These are phyloP conservation scores for Calamus simplicifolius DNA, from an alignment of 176 grass and related monocot species.

Conservation along the genomic window DNA sequence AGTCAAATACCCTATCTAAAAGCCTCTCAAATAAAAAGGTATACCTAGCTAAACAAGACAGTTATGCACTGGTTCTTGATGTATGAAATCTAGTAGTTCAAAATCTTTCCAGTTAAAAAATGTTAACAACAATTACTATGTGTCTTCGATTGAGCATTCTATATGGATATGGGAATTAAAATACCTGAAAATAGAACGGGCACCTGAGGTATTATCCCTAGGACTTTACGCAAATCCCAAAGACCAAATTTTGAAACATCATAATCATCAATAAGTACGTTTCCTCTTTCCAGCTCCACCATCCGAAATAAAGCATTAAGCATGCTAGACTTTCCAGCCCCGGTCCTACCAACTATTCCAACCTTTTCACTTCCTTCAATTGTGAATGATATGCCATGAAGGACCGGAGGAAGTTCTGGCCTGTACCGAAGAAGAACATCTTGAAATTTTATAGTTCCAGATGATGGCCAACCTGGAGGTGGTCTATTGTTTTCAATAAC, in stretches of 20 bases:
- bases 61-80: no score
- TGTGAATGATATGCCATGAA: slow-evolving; percentile 89
- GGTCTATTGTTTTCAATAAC: slow-evolving; percentile 76
- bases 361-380: slow-evolving; percentile 94
- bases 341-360: slow-evolving; percentile 95
- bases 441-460: slow-evolving; percentile 76
- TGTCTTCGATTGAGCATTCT: no score
- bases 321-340: slow-evolving; percentile 98
- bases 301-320: slow-evolving; percentile 95
- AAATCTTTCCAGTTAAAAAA: no score
- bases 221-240: slow-evolving; percentile 91
- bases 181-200: slow-evolving; percentile 98
- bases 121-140: no score
- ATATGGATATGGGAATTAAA: not conserved
- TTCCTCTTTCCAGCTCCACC: slow-evolving; percentile 77
- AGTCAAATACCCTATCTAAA: no score
- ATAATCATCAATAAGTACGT: slow-evolving; percentile 72
- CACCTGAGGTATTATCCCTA: slow-evolving; percentile 96
- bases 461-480: slow-evolving; percentile 88
- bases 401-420: slow-evolving; percentile 91
- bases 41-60: no score
- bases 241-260: slow-evolving; percentile 84
- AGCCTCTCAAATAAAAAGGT: no score
- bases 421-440: slow-evolving; percentile 89
- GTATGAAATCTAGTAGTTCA: no score